Percentiles rank a stretch among this genome's conserved stretches.
Conservation (phyloP, 2,329 filamentous ascomycete species). For the Akanthomyces uredinophilus region DNA sequence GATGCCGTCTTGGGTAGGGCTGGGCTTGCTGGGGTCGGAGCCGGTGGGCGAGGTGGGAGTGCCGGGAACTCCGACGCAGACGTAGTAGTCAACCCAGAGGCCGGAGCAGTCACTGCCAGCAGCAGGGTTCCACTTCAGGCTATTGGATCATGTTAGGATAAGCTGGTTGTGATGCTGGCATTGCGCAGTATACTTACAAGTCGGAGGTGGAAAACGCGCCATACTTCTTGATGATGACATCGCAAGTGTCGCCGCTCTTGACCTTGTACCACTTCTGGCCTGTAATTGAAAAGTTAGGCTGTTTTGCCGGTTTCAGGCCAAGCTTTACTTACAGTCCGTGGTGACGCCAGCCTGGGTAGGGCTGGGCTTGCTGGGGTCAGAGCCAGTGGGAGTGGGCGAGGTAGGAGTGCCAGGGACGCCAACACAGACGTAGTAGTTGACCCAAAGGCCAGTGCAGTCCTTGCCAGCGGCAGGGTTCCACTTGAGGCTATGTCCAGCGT, state of each 20-base stretch:
- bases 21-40: constrained; percentile 12
- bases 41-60: constrained; percentile 7
- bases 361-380: constrained; percentile 5
- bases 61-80: constrained; percentile 24
- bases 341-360: constrained; percentile 11
- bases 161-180: not conserved
- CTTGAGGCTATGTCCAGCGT: constrained; percentile 23
- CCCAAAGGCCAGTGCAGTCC: constrained; percentile 9
- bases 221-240: constrained; percentile 13
- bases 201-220: constrained; percentile 21
- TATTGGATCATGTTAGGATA: not conserved
- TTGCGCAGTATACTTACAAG: constrained; percentile 7
- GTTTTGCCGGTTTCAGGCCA: not conserved
- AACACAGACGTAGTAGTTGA: constrained; percentile 11
- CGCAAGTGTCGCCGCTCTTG: constrained; percentile 16
- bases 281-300: not conserved
- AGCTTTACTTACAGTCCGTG: constrained; percentile 5
- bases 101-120: constrained; percentile 13
- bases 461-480: constrained; percentile 13
- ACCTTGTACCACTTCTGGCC: constrained; percentile 15
- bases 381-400: constrained; percentile 3
- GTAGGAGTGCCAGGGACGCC: constrained; percentile 5
- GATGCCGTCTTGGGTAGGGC: constrained; percentile 12
- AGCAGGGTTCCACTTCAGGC: constrained; percentile 26
- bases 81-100: constrained; percentile 16